Conservation (phyloP, 768 basidiomycete species). For the Lentinus brumalis region DNA sequence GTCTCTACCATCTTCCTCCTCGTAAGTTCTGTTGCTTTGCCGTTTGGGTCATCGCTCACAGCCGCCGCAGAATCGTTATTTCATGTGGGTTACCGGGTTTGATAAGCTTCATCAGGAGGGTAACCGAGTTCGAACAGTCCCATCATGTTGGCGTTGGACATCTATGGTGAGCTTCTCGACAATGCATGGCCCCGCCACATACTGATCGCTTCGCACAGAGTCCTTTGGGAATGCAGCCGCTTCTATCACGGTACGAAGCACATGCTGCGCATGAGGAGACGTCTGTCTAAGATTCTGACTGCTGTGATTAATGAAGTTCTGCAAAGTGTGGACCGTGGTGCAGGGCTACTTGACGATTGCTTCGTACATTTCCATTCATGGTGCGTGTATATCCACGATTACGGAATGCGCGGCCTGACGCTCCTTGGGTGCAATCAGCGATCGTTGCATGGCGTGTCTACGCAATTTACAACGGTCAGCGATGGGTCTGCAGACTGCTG, state of each 20-base stretch:
- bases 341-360: conserved; percentile 30
- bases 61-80: conserved; percentile 29
- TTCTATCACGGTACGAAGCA: conserved; percentile 16
- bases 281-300: background rate
- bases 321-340: conserved; percentile 28
- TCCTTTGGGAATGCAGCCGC: conserved; percentile 19
- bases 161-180: conserved; percentile 23
- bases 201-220: conserved; percentile 12
- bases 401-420: background rate
- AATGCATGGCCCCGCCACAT: background rate
- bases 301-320: conserved; percentile 21
- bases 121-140: conserved; percentile 15
- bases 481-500: conserved; percentile 26
- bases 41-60: background rate
- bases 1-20: conserved; percentile 30
- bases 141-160: conserved; percentile 26
- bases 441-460: conserved; percentile 30
- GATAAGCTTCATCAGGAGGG: background rate
- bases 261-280: background rate
- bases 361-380: conserved; percentile 33
- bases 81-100: conserved; percentile 22
- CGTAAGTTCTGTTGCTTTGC: conserved; percentile 15
- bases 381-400: conserved; percentile 5
- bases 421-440: conserved; percentile 9
- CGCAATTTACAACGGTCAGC: conserved; percentile 27